Conservation (phyloP, 768 basidiomycete species). For the Melanogaster broomeanus region DNA sequence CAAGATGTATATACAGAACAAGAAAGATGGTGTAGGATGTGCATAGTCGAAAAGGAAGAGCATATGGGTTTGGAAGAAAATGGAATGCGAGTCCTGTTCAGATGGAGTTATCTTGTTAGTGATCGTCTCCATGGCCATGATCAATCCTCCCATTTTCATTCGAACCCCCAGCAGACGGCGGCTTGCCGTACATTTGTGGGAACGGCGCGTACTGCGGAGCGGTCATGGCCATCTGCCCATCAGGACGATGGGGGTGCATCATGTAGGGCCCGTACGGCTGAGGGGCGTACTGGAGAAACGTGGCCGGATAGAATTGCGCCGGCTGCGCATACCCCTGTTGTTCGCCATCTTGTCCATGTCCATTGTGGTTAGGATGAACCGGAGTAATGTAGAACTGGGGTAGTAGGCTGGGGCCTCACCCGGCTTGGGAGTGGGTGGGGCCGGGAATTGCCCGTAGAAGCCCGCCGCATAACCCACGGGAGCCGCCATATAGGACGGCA, state of each 20-base stretch:
- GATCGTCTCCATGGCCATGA: constrained; percentile 31
- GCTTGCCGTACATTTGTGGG: constrained; percentile 40
- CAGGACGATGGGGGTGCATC: constrained; percentile 43
- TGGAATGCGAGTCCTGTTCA: constrained; percentile 10
- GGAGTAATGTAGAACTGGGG: constrained; percentile 51
- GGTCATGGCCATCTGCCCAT: constrained; percentile 38
- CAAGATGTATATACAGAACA: constrained; percentile 25
- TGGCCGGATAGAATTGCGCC: constrained; percentile 47
- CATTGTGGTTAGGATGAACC: constrained; percentile 41
- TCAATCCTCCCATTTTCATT: constrained; percentile 31
- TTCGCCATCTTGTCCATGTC: constrained; percentile 43
- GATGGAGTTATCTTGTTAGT: constrained; percentile 25
- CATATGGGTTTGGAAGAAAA: constrained; percentile 20
- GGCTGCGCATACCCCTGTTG: constrained; percentile 41
- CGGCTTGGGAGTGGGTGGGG: constrained; percentile 49
- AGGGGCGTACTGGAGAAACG: constrained; percentile 48
- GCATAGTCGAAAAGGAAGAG: constrained; percentile 9
- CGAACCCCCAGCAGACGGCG: constrained; percentile 35
- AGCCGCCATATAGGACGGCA: constrained; percentile 51
- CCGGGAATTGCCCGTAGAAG: constrained; percentile 58
- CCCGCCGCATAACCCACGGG: constrained; percentile 54
- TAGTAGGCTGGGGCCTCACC: constrained; percentile 53
- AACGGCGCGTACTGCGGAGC: constrained; percentile 41
- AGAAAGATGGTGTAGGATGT: constrained; percentile 16
- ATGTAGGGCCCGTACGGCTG: constrained; percentile 53